Evolutionary conservation across 306 rosid genomes (phyloP).

Genomic region (Vigna nakashimae): DNA sequence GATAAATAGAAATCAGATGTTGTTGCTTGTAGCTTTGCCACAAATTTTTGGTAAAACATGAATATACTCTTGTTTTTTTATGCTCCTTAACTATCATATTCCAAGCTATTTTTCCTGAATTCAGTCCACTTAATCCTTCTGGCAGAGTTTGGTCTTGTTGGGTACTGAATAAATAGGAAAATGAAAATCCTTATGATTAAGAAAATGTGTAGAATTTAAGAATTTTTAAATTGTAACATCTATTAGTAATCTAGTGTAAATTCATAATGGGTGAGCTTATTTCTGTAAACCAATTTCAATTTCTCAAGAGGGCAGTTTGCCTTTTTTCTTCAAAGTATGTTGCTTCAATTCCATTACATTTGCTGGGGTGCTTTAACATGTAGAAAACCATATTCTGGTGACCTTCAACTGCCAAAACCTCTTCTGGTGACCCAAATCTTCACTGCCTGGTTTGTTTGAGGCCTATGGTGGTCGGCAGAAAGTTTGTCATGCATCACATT

Average conservation of each 20-base stretch:
- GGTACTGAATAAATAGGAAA: neutral
- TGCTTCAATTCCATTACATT: neutral
- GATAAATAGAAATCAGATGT: constrained; percentile 29
- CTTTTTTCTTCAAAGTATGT: neutral
- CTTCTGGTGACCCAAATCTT: neutral
- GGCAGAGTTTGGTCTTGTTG: neutral
- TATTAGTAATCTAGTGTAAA: neutral
- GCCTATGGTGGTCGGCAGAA: no score
- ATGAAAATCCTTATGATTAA: neutral
- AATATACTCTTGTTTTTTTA: neutral
- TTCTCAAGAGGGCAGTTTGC: neutral
- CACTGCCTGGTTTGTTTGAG: no score
- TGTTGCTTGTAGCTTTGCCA: constrained; percentile 14
- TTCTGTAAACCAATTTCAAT: neutral
- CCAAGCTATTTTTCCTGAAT: neutral
- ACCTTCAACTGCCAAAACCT: no score
- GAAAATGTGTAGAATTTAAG: constrained; percentile 18
- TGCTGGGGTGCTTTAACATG: neutral
- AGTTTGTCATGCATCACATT: no score
- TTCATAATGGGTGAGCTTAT: neutral
- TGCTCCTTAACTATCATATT: neutral
- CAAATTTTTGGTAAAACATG: constrained; percentile 31
- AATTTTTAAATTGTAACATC: neutral
- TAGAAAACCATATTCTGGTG: neutral
- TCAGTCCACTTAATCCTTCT: neutral